phyloP scores from a whole-genome alignment of 768 basidiomycete species.

The Rossbeevera mucosa region DNA sequence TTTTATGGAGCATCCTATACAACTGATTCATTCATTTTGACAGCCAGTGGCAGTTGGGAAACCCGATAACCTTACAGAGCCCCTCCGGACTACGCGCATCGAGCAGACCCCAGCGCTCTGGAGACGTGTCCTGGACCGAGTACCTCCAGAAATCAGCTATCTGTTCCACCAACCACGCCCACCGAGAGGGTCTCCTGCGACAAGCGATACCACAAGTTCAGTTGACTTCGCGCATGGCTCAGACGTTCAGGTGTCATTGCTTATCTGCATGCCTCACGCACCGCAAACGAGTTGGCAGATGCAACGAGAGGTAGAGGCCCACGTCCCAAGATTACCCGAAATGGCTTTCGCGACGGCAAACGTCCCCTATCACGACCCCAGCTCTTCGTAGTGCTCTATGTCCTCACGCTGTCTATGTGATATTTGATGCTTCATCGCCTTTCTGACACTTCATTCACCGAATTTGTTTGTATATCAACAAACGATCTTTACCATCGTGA shows the following conservation, averaged over 20 bases:
- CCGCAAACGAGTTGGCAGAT: slow-evolving; percentile 1
- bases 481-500: neutral
- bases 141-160: slow-evolving; percentile 28
- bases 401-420: slow-evolving; percentile 3
- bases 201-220: neutral
- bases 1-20: slow-evolving; percentile 17
- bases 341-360: slow-evolving; percentile 26
- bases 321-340: slow-evolving; percentile 13
- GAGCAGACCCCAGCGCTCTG: slow-evolving; percentile 16
- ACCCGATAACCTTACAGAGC: neutral
- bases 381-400: slow-evolving; percentile 9
- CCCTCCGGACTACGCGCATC: neutral
- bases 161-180: slow-evolving; percentile 22
- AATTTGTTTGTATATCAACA: neutral
- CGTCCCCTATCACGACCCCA: slow-evolving; percentile 11
- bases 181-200: neutral
- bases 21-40: neutral
- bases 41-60: slow-evolving; percentile 25
- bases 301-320: neutral
- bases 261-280: slow-evolving; percentile 27
- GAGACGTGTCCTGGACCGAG: slow-evolving; percentile 12
- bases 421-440: slow-evolving; percentile 10
- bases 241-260: slow-evolving; percentile 24
- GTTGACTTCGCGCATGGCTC: slow-evolving; percentile 15
- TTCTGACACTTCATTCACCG: neutral